Conservation (phyloP, 2,329 filamentous ascomycete species). For the Neofusicoccum laricinum region DNA sequence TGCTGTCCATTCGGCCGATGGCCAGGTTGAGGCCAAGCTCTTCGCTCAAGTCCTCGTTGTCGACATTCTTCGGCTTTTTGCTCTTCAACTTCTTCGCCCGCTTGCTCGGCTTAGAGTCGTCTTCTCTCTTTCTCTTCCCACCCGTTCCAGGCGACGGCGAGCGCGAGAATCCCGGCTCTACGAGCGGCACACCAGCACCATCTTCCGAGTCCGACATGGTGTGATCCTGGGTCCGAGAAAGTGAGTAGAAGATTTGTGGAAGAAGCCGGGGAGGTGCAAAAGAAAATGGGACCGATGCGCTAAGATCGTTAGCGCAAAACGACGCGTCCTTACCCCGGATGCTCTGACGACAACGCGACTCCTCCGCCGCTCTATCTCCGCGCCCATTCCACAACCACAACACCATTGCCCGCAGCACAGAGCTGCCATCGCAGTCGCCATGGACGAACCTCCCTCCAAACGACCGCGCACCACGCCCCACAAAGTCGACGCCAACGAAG, state of each 20-base stretch:
- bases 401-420: not conserved
- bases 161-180: slow-evolving; percentile 39
- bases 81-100: slow-evolving; percentile 56
- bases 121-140: slow-evolving; percentile 42
- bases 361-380: not conserved
- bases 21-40: slow-evolving; percentile 67
- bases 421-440: slow-evolving; percentile 16
- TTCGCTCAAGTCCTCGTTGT: slow-evolving; percentile 55
- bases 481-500: slow-evolving; percentile 19
- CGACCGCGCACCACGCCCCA: slow-evolving; percentile 31
- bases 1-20: slow-evolving; percentile 78
- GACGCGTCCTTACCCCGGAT: slow-evolving; percentile 1
- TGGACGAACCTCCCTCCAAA: slow-evolving; percentile 37
- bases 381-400: not conserved
- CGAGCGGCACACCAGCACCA: slow-evolving; percentile 43
- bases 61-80: slow-evolving; percentile 58
- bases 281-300: slow-evolving; percentile 3
- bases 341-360: not conserved
- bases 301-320: not conserved
- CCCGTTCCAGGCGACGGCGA: slow-evolving; percentile 23
- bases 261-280: not conserved
- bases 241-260: slow-evolving; percentile 22
- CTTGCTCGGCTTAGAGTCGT: slow-evolving; percentile 32
- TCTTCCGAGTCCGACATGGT: slow-evolving; percentile 46
- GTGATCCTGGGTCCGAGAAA: slow-evolving; percentile 13